Conservation (phyloP, 2,329 filamentous ascomycete genomes). For the Venturia aucupariae region DNA sequence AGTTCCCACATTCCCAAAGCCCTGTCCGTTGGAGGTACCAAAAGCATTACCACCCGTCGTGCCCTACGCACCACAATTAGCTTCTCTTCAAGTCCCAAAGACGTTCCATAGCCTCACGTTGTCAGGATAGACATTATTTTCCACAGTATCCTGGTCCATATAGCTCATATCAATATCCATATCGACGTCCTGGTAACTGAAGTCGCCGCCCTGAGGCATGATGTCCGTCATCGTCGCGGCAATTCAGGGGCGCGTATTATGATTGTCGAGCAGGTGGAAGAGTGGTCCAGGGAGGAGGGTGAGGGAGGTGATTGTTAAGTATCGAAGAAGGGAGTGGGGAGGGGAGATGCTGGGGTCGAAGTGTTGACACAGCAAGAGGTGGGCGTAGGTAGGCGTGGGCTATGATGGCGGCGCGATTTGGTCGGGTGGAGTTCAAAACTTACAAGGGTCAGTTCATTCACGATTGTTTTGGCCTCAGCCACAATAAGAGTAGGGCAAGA, state of each 20-base stretch:
- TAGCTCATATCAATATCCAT: conserved; percentile 8
- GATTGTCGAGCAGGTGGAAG: no score
- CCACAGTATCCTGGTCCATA: background rate
- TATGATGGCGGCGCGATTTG: no score
- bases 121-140: background rate
- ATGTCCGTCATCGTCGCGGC: background rate
- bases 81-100: background rate
- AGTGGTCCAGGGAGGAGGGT: background rate
- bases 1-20: background rate
- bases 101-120: background rate
- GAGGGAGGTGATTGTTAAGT: background rate
- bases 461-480: background rate
- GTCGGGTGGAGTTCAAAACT: background rate
- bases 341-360: background rate
- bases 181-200: background rate
- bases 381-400: no score
- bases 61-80: background rate
- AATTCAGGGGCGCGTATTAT: background rate
- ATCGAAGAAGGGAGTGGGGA: background rate
- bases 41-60: background rate
- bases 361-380: background rate
- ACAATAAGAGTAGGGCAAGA: background rate
- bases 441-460: background rate
- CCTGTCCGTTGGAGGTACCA: background rate
- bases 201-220: background rate